Evolutionary conservation across 495 filamentous ascomycete genomes (phyloP), one percentile per base, ranked within the genome.

Genomic region (Friedmanniomyces simplex): DNA sequence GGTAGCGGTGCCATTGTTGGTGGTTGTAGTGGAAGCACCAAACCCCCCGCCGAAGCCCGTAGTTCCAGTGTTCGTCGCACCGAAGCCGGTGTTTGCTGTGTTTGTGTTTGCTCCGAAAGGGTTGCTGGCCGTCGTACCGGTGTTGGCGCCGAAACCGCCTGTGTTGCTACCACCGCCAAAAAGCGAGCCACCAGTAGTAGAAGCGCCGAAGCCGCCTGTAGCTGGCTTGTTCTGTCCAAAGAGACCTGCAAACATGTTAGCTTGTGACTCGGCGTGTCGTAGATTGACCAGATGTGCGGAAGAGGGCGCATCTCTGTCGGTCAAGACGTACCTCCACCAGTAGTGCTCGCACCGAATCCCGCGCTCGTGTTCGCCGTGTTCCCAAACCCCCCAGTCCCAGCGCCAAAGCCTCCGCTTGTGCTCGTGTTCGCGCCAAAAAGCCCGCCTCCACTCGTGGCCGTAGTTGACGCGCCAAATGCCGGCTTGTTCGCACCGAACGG

Each of bases 1-100:
- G 59, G 72, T 75, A 18, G 80, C 88, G 7, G 94, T 98, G 50
- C 93, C 83, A 75, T 64, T 73, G 72, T 61, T 79, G 48, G 55
- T 51, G 50, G 39, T 63, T 37, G 21, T 24, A 8, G 50, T 30
- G 63, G 50, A 71, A 68, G 39, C 69, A 50, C 68, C 64, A 54
- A 69, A 69, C 13, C 47, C 39, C 22, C 49, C 37, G 12, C 60
- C 48, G 21, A 47, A 39, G 18, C 25, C 18, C 12, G 20, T 59
- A 22, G 48, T 63, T 53, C 16, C 60, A 43, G 50, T 54, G 50
- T 51, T 68, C 28, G 18, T 42, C 48, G 37, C 48, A 8, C 49
- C 58, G 24, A 63, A 65, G 21, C 60, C 48, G 32, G 50, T 60
- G 26, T 28, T 60, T 20, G 52, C 57, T 7, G 60, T 52, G 45